Conservation (phyloP, 129 eudicot genomes). For the Pittosporum tobira region DNA sequence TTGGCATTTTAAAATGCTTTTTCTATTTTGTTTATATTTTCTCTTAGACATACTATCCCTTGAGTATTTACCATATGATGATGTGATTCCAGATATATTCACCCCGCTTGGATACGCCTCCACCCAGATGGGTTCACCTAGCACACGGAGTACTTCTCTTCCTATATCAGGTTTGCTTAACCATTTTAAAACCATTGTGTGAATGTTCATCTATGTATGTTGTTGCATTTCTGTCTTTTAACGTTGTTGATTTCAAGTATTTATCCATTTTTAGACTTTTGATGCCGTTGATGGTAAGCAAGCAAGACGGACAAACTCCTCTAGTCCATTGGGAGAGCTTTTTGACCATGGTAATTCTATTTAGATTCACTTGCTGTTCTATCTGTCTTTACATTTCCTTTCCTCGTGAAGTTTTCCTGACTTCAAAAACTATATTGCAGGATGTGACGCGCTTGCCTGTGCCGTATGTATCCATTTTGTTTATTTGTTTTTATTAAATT, state of each 20-base stretch:
- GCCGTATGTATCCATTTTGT: constrained; percentile 72
- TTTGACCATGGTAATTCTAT: constrained; percentile 72
- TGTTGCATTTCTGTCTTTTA: background rate
- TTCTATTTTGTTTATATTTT: no score
- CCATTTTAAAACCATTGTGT: background rate
- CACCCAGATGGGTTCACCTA: constrained; percentile 98
- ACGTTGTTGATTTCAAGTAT: background rate
- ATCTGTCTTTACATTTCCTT: background rate
- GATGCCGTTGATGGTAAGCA: constrained; percentile 99
- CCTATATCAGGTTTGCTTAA: constrained; percentile 72
- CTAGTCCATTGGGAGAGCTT: constrained; percentile 98
- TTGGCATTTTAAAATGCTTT: no score
- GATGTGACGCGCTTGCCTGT: constrained; percentile 98
- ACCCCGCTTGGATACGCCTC: constrained; percentile 85
- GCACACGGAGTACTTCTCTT: constrained; percentile 91
- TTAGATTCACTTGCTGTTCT: background rate
- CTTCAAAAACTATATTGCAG: constrained; percentile 34
- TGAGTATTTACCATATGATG: background rate
- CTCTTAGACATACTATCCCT: background rate
- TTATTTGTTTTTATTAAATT: no score
- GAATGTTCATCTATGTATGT: background rate
- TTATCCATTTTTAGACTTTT: constrained; percentile 72
- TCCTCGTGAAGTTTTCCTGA: constrained; percentile 7
- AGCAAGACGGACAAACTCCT: constrained; percentile 95
- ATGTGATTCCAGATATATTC: constrained; percentile 59